Evolutionary conservation across 2,329 filamentous ascomycete genomes (phyloP).

Genomic region (Cercospora nicotianae): DNA sequence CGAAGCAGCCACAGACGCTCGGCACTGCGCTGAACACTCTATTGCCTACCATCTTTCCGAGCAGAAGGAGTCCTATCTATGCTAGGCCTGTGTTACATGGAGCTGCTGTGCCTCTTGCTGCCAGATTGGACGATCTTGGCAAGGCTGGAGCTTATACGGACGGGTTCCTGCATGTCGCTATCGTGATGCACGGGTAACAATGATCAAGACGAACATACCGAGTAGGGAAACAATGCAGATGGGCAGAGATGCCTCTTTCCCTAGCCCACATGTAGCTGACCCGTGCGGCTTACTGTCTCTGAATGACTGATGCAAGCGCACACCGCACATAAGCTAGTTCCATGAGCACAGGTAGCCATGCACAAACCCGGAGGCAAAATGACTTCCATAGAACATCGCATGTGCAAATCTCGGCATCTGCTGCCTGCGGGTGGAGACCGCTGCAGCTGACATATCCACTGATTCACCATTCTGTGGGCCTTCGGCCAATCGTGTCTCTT

Average conservation of each 20-base stretch:
- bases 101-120: slow-evolving; percentile 74
- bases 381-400: background rate
- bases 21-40: slow-evolving; percentile 74
- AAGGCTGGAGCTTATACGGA: slow-evolving; percentile 83
- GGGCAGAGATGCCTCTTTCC: background rate
- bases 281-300: too few species aligned
- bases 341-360: background rate
- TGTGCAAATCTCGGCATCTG: background rate
- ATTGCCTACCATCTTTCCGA: slow-evolving; percentile 82
- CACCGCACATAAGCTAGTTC: background rate
- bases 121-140: slow-evolving; percentile 79
- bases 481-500: background rate
- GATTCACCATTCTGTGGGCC: background rate
- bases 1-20: slow-evolving; percentile 63
- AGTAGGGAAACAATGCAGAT: background rate
- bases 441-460: background rate
- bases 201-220: too few species aligned
- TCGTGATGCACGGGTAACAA: slow-evolving; percentile 64
- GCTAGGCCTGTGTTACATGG: slow-evolving; percentile 86
- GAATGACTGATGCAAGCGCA: too few species aligned
- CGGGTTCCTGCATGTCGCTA: slow-evolving; percentile 83
- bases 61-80: slow-evolving; percentile 76
- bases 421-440: background rate
- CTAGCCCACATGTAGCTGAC: background rate
- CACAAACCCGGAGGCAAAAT: background rate